A percentile compares a stretch with the other conserved stretches of the same genome.
Evolutionary conservation across 768 basidiomycete genomes (phyloP).

Genomic region (Hydnomerulius pinastri): DNA sequence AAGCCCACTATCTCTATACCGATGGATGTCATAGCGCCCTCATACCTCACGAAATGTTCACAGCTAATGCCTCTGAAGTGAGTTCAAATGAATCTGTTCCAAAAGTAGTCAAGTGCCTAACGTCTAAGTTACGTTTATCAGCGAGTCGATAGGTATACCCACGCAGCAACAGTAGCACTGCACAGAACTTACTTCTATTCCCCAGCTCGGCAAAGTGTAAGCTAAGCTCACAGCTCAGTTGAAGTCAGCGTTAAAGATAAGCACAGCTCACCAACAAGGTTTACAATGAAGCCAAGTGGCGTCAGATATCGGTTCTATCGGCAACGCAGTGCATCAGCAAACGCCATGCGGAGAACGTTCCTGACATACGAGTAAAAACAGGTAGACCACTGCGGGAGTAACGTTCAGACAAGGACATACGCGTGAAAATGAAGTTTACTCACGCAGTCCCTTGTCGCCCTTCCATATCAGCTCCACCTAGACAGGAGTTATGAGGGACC

Average conservation of each 20-base stretch:
- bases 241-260: not conserved
- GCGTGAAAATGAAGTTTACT: conserved; percentile 8
- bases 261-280: conserved; percentile 38
- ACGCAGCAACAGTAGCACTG: not conserved
- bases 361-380: conserved; percentile 40
- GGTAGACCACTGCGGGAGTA: conserved; percentile 27
- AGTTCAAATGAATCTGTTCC: not conserved
- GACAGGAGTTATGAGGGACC: not conserved
- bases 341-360: not conserved
- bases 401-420: not conserved
- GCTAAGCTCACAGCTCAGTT: conserved; percentile 10
- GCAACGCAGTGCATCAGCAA: conserved; percentile 18
- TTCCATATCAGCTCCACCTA: conserved; percentile 42
- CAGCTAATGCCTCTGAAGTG: conserved; percentile 38
- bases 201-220: conserved; percentile 17
- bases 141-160: not conserved
- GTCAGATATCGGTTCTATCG: conserved; percentile 64
- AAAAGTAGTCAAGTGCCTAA: not conserved
- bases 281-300: conserved; percentile 62
- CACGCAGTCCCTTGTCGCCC: conserved; percentile 35
- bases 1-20: conserved; percentile 40
- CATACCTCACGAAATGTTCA: conserved; percentile 48
- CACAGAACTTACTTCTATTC: conserved; percentile 6
- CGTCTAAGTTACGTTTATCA: conserved; percentile 9
- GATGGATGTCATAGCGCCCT: conserved; percentile 46